Base-by-base conservation (phyloP, 805 yeast species). In the Scheffersomyces ergatensis region DNA sequence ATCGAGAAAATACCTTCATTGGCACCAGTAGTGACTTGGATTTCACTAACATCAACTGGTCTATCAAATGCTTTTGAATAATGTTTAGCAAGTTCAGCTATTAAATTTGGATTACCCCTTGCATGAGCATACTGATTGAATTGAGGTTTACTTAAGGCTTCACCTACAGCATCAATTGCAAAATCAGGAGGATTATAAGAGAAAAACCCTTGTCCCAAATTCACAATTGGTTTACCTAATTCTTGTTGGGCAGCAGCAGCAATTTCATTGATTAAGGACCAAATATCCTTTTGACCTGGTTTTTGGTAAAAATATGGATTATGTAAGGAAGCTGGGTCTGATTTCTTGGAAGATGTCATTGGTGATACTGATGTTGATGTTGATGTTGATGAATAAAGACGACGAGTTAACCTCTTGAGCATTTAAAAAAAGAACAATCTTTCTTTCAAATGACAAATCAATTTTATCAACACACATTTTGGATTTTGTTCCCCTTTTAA, bases 151-250 rank as follows among this genome's bases (percentile, higher is more conserved):
- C 79, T 82, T 34, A 89, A 71, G 0, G 97, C 92, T 33, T 76
- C 72, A 48, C 81, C 78, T 14, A 92, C 95, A 5, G 96, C 95
- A 9, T 80, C 75, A 44, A 85, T 72, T 13, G 95, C 97, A 64
- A 93, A 93, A n/a, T 81, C 77, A 0, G 99, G 99, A 2, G 99
- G 99, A 23, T 90, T 78, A 61, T 92, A 93, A 2, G 97, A 89
- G 71, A 93, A 93, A 66, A 93, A 93, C 2, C 99, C 99, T 63
- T 93, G 99, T 25, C 99, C 99, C 43, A 93, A 75, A 54, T 93
- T 93, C 45, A 84, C 83, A 41, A 92, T 80, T 39, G 88, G 85
- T 52, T 84, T 74, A n/a, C 89, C 89, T 27, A 78, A 61, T 34
- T 80, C 81, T 31, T 65, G 66, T 46, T 82, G 83, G 12, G 95